Percentiles rank a stretch among this genome's conserved stretches.
Evolutionary conservation across 352 stramenopile genomes (phyloP).

Genomic region (Globisporangium acanthophoron): DNA sequence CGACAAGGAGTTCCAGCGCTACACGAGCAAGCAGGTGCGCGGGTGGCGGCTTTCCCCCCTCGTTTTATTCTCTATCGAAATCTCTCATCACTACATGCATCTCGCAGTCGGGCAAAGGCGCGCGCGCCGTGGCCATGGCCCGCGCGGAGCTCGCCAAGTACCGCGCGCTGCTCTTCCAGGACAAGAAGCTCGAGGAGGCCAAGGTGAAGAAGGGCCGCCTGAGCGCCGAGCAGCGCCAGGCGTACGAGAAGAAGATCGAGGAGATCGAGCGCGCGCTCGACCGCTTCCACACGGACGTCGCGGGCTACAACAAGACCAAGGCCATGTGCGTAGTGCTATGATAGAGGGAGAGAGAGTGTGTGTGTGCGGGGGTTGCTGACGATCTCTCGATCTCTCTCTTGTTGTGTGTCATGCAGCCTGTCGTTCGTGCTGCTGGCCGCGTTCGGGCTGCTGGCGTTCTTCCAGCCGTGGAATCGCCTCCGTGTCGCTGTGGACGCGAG

Average conservation of each 20-base stretch:
- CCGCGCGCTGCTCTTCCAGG: slow-evolving; percentile 70
- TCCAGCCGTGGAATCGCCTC: slow-evolving; percentile 57
- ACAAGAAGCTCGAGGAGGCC: slow-evolving; percentile 79
- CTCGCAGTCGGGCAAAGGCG: slow-evolving; percentile 49
- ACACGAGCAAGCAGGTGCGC: slow-evolving; percentile 76
- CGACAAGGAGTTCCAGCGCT: slow-evolving; percentile 82
- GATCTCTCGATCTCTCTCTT: no score
- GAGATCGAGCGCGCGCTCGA: slow-evolving; percentile 70
- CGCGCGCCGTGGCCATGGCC: slow-evolving; percentile 68
- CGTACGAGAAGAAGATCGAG: slow-evolving; percentile 71
- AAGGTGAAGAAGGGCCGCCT: slow-evolving; percentile 63
- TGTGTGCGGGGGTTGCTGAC: neutral
- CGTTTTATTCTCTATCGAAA: neutral
- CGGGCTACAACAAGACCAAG: slow-evolving; percentile 77
- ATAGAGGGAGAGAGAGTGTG: neutral
- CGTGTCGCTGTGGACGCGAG: neutral
- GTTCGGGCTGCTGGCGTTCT: slow-evolving; percentile 67
- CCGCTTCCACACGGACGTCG: slow-evolving; percentile 68
- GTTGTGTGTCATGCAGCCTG: slow-evolving; percentile 12
- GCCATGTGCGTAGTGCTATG: slow-evolving; percentile 39
- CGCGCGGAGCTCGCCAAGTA: slow-evolving; percentile 79
- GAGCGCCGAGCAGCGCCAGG: slow-evolving; percentile 30
- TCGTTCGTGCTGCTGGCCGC: slow-evolving; percentile 41
- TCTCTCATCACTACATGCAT: neutral
- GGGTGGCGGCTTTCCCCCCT: neutral